Base-by-base conservation (phyloP, 202 grass and related monocot species). In the Carex arenaria region DNA sequence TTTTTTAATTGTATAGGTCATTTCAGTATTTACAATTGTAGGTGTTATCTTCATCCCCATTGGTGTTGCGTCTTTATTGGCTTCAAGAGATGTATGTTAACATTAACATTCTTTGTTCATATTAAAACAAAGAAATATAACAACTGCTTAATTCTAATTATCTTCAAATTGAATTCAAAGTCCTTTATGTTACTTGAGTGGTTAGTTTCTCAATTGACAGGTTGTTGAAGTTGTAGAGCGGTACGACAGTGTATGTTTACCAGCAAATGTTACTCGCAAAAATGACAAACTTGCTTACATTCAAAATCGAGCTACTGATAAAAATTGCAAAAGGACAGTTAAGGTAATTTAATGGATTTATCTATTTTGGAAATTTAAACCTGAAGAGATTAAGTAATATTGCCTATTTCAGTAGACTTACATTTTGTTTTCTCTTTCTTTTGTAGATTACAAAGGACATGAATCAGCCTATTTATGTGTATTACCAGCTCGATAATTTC, bases 401-500 rank as follows among this genome's bases (percentile, higher is more conserved):
- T 64, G n/a, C 30, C 5, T 66, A 76, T 15, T 55, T 77, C 59
- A 72, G 30, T 66, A 82, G 9, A 55, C 13, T 77, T 40, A 66
- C 43, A 80, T 0, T 60, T 55, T 60, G 18, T 40, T 63, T 54
- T 23, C 15, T 56, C 6, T 54, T 17, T 86, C 83, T 70, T 74
- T 71, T 87, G 7, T 87, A 99, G 96, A 83, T 99, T 73, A 87
- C 87, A 7, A 95, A 92, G 84, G 52, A 89, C 81, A 99, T 99
- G 96, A 84, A 88, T 42, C 85, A 89, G 53, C 96, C 96, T 56
- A 99, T 99, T 72, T 99, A 89, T 85, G 93, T 99, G 42, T 99
- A 99, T 80, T 99, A 99, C 67, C 85, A 99, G 85, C 96, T 99
- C 1, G 93, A 99, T 51, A 99, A 96, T 79, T 99, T 99, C 85